These are phyloP conservation scores for Alloteropsis semialata DNA, from an alignment of 176 grass and related monocot species.

Conservation along the genomic window DNA sequence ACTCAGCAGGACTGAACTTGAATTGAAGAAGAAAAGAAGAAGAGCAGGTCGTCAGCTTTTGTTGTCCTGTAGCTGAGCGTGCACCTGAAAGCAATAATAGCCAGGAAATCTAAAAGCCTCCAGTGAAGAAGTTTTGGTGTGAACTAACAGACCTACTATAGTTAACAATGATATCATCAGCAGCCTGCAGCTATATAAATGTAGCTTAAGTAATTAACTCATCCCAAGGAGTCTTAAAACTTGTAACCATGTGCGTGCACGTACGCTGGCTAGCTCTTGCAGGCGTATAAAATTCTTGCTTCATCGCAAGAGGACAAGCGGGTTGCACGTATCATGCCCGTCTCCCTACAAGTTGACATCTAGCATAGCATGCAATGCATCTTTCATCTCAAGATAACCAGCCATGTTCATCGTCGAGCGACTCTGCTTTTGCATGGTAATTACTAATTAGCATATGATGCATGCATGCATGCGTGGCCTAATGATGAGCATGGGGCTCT, in stretches of 20 bases:
- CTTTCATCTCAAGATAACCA: too few species aligned
- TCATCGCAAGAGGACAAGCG: not conserved
- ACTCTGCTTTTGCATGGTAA: not conserved
- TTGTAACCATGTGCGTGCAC: constrained; percentile 19
- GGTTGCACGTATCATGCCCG: constrained; percentile 7
- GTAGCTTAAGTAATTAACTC: not conserved
- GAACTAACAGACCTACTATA: not conserved
- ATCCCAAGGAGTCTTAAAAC: constrained; percentile 23
- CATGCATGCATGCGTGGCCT: not conserved
- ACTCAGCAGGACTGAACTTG: not conserved
- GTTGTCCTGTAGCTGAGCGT: constrained; percentile 17
- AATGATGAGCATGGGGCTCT: not conserved
- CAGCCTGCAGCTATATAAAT: not conserved
- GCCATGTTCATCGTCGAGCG: too few species aligned
- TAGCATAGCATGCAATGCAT: not conserved
- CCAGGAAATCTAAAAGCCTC: not conserved
- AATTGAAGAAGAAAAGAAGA: not conserved
- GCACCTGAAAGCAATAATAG: not conserved
- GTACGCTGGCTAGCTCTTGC: not conserved
- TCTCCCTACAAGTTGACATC: constrained; percentile 9
- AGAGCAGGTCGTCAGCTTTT: not conserved
- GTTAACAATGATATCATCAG: constrained; percentile 28
- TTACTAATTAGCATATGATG: not conserved
- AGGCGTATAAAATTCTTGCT: not conserved
- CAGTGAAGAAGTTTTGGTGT: constrained; percentile 19